Base-by-base conservation (phyloP, 2,329 filamentous ascomycete species). In the Seiridium unicorne region DNA sequence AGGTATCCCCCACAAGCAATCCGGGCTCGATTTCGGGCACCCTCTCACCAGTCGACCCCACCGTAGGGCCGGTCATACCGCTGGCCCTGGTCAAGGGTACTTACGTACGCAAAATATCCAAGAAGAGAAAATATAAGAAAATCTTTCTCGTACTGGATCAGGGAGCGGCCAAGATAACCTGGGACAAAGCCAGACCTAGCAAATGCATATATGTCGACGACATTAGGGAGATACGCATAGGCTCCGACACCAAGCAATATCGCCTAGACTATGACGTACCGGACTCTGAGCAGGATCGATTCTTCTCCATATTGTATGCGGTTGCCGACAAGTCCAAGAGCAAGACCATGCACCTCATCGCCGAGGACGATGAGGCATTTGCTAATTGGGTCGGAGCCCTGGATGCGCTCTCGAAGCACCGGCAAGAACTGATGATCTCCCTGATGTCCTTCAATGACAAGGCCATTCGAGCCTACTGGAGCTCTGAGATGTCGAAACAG, bases 131-230 rank as follows among this genome's bases (percentile, higher is more conserved):
- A 66, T 79, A 83, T 58, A 92, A 95, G 71, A 84, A 84, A 34
- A 87, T 97, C 67, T 78, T 78, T 35, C 79, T 89, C 40, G 86
- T 89, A 57, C 86, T 98, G 32, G 92, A 98, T 68, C 83, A 90
- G 32, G 90, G 94, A 69, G 85, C 90, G 1, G 93, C 91, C 62
- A 95, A 93, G 74, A 91, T 99, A 32, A 90, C 84, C 34, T 98
- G 94, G 94, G 91, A 96, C 73, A 84, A 87, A 51, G 86, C 84
- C 7, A 88, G 91, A 42, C 88, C 90, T 1, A 85, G 87, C 32
- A 98, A 97, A 73, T 88, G 87, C 57, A 90, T 99, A 64, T 96
- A 96, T 73, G 91, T 99, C 63, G 95, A 99, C 69, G 93, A 98
- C 72, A 94, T 99, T 69, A 90, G 91, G 69, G 93, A 97, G 70